Percentiles rank a stretch among this genome's conserved stretches.
phyloP scores from a whole-genome alignment of 2,329 filamentous ascomycete genomes.

The Tolypocladium amazonense region DNA sequence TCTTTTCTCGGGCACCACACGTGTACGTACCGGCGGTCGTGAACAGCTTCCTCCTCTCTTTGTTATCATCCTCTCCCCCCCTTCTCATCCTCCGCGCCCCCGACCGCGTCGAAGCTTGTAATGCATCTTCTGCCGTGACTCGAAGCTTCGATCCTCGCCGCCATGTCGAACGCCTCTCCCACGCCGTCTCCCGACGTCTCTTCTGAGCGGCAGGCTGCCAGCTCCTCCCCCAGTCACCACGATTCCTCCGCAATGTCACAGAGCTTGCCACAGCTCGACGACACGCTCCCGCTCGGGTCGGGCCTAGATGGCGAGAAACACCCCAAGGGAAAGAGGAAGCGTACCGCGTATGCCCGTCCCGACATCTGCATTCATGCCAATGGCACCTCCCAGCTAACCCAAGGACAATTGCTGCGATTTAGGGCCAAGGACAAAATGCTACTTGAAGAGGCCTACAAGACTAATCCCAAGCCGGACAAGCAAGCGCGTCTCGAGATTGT shows the following conservation, averaged over 20 bases:
- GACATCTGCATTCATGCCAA: background rate
- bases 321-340: constrained; percentile 51
- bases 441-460: constrained; percentile 74
- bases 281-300: constrained; percentile 9
- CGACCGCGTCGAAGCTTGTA: background rate
- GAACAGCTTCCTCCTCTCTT: constrained; percentile 9
- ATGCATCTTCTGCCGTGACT: background rate
- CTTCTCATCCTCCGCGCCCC: background rate
- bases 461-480: constrained; percentile 87
- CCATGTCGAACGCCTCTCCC: constrained; percentile 14
- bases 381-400: constrained; percentile 6
- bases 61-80: background rate
- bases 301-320: constrained; percentile 28
- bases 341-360: constrained; percentile 45
- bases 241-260: constrained; percentile 10
- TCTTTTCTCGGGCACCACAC: background rate
- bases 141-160: background rate
- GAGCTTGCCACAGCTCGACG: constrained; percentile 3
- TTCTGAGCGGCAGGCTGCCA: constrained; percentile 12
- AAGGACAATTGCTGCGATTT: constrained; percentile 8
- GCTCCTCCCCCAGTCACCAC: constrained; percentile 12
- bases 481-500: constrained; percentile 76
- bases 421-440: constrained; percentile 84
- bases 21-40: background rate
- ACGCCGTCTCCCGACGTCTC: constrained; percentile 10